Base-by-base conservation (phyloP, 805 yeast genomes). In the Candida tammaniensis region DNA sequence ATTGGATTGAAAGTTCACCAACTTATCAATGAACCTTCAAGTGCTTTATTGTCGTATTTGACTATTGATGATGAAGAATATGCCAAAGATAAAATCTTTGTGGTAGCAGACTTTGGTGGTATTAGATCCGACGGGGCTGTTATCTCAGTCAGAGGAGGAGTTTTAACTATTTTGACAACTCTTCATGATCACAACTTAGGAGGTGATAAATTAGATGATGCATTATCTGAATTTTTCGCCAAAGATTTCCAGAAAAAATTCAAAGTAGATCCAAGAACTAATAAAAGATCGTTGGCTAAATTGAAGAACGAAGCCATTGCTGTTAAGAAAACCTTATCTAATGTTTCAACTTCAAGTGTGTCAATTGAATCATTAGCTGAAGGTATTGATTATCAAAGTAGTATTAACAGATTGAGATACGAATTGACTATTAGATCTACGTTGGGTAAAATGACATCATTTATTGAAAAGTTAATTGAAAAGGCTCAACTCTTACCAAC, bases 51-150 rank as follows among this genome's bases (percentile, higher is more conserved):
- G 47, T 87, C 98, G 4, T 91, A 89, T 55, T 68, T 78, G 40
- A 64, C 75, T 25, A 54, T 66, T 23, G 59, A 70, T 36, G 74
- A 63, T 26, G 77, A 73, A 43, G 61, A 66, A 36, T 59, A 73
- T 42, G 50, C 51, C 36, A 64, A 77, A 47, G 95, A 87, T 64
- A 82, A 82, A 70, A 63, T 86, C 40, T 81, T 81, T 54, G 94
- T 87, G 31, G 96, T 93, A 48, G 94, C 95, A 36, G 98, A 93
- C 64, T 86, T 93, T 53, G 98, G 98, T 60, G 97, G 96, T 56
- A 74, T 88, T 12, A 52, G 98, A 66, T 82, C 95, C 26, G 98
- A 93, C 57, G 96, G 89, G 43, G 96, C 98, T 40, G 89, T 93
- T 33, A 70, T 93, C 51, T 80, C 97, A 25, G 85, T 82, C 35